phyloP scores from a whole-genome alignment of 2,329 filamentous ascomycete species.

The Aspergillus udagawae region DNA sequence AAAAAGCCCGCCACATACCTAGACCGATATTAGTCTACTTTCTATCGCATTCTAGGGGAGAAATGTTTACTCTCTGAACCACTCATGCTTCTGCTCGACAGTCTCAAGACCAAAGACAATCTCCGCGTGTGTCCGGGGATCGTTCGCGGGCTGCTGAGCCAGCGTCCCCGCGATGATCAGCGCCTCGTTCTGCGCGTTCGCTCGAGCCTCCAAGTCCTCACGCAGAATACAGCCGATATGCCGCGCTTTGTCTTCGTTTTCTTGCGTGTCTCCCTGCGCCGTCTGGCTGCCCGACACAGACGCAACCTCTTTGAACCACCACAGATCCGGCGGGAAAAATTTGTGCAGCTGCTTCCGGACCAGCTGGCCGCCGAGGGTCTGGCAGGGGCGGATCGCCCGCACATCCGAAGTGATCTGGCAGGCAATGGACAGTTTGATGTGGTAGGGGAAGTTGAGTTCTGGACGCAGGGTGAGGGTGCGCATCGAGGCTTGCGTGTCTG shows the following conservation, averaged over 20 bases:
- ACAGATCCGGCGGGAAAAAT: conserved; percentile 16
- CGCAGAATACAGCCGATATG: conserved; percentile 21
- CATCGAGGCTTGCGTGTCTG: conserved; percentile 19
- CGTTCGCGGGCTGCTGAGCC: conserved; percentile 6
- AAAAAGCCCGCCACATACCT: conserved; percentile 15
- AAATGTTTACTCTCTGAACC: conserved; percentile 12
- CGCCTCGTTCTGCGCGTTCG: conserved; percentile 11
- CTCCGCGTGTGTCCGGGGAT: conserved; percentile 11
- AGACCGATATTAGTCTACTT: too few species aligned
- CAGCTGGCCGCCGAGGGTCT: conserved; percentile 8
- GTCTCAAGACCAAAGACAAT: conserved; percentile 12
- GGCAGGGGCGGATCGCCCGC: conserved; percentile 20
- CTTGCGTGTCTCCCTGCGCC: neutral
- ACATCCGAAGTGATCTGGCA: conserved; percentile 22
- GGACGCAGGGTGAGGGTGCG: conserved; percentile 17
- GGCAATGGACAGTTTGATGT: conserved; percentile 19
- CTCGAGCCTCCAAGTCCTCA: conserved; percentile 12
- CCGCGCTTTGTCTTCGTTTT: conserved; percentile 13
- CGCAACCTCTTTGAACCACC: conserved; percentile 19
- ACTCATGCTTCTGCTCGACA: conserved; percentile 10
- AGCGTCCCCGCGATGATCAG: conserved; percentile 17
- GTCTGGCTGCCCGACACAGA: conserved; percentile 15
- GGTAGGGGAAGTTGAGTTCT: conserved; percentile 13
- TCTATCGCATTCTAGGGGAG: neutral
- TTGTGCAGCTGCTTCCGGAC: conserved; percentile 11